A percentile compares a stretch with the other conserved stretches of the same genome.
Conservation (phyloP, 805 yeast genomes). For the Saturnispora besseyi region DNA sequence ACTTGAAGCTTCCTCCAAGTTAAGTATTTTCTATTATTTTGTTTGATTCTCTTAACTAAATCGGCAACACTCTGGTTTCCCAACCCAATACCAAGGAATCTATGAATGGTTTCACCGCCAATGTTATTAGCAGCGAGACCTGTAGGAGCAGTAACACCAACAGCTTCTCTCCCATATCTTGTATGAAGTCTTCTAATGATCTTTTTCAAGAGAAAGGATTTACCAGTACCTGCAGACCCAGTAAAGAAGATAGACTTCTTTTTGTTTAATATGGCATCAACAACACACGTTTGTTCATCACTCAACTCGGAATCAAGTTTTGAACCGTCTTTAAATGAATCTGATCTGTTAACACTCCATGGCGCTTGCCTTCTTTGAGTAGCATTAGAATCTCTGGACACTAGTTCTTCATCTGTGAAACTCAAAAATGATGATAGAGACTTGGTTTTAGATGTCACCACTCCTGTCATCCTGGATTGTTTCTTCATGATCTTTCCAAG, state of each 20-base stretch:
- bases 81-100: conserved; percentile 79
- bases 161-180: conserved; percentile 37
- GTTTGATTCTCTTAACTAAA: conserved; percentile 41
- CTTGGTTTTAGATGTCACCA: not conserved
- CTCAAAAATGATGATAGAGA: conserved; percentile 1
- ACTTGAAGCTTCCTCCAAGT: conserved; percentile 66
- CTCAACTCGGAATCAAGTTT: conserved; percentile 8
- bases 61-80: conserved; percentile 39
- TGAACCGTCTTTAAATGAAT: conserved; percentile 3
- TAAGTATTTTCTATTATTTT: conserved; percentile 32
- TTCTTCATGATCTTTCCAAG: conserved; percentile 6
- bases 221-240: conserved; percentile 87
- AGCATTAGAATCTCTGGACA: not conserved
- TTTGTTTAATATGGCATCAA: conserved; percentile 42
- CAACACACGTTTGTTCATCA: conserved; percentile 38
- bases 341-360: conserved; percentile 5
- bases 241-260: conserved; percentile 59
- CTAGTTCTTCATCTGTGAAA: not conserved
- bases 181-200: conserved; percentile 46
- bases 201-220: conserved; percentile 57
- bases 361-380: conserved; percentile 7
- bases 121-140: conserved; percentile 94
- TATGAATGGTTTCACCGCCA: conserved; percentile 83
- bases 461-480: conserved; percentile 8
- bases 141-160: conserved; percentile 91